These are phyloP conservation scores for Brettanomyces naardenensis DNA, from an alignment of 805 yeast species.

Conservation along the genomic window DNA sequence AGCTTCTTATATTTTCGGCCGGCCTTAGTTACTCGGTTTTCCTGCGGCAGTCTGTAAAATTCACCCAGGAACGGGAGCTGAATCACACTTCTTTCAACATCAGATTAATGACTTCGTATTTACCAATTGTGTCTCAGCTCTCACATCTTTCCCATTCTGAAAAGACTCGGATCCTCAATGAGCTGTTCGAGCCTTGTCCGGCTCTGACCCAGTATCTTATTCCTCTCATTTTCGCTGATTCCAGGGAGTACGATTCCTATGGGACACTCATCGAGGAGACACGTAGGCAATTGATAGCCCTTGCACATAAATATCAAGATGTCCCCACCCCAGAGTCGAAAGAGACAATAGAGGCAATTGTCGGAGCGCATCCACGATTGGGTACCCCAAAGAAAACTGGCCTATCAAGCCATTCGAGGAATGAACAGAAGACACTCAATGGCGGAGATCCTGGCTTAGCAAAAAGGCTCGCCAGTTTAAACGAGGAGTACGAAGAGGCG, in stretches of 20 bases:
- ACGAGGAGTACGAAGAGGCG: constrained; percentile 35
- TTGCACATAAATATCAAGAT: constrained; percentile 5
- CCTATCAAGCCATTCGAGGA: constrained; percentile 56
- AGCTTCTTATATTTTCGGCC: too few relatives aligned
- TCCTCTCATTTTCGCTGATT: constrained; percentile 21
- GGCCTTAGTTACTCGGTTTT: too few relatives aligned
- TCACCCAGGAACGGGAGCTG: too few relatives aligned
- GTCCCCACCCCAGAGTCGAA: neutral
- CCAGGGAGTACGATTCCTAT: constrained; percentile 19
- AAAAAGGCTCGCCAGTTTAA: constrained; percentile 40
- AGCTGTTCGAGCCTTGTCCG: constrained; percentile 59
- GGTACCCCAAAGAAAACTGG: constrained; percentile 48
- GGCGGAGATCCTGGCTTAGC: constrained; percentile 43
- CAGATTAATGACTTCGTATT: neutral
- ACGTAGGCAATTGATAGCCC: constrained; percentile 5
- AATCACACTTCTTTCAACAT: neutral
- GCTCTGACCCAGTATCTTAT: constrained; percentile 31
- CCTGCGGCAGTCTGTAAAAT: too few relatives aligned
- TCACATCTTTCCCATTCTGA: too few relatives aligned
- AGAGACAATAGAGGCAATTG: constrained; percentile 35
- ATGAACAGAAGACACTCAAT: constrained; percentile 63
- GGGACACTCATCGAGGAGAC: constrained; percentile 17
- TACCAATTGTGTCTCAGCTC: too few relatives aligned
- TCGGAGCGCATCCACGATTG: constrained; percentile 87
- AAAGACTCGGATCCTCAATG: constrained; percentile 42